Conservation (phyloP, 306 rosid species). For the Quercus suber region DNA sequence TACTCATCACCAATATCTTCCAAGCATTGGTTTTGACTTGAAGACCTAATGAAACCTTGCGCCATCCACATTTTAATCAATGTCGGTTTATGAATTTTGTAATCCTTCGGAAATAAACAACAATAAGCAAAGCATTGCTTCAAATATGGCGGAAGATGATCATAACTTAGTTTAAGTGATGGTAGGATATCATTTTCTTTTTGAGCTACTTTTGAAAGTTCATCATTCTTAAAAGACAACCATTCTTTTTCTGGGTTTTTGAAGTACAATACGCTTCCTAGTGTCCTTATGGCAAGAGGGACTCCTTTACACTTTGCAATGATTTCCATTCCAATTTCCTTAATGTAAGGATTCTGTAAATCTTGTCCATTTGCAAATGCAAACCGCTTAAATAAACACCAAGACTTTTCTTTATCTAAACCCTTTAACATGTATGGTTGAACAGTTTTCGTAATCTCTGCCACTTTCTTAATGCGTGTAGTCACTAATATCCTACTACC, state of each 20-base stretch:
- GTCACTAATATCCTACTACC: neutral
- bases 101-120: too few species aligned
- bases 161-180: neutral
- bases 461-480: neutral
- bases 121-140: too few species aligned
- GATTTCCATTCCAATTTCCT: neutral
- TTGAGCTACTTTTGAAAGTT: neutral
- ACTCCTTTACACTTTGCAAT: conserved; percentile 1
- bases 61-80: too few species aligned
- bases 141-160: neutral
- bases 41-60: too few species aligned
- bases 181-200: neutral
- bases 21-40: too few species aligned
- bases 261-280: conserved; percentile 6
- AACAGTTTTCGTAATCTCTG: neutral
- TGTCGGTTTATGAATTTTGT: too few species aligned
- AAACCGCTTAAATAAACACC: neutral
- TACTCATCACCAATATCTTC: too few species aligned
- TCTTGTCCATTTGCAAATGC: conserved; percentile 4
- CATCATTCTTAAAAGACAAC: neutral
- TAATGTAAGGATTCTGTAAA: neutral
- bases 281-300: conserved; percentile 11
- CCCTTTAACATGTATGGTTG: neutral
- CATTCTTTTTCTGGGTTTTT: neutral
- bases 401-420: neutral